Percentiles rank a stretch among this genome's conserved stretches.
Conservation (phyloP, 345 rosid genomes). For the Eucalyptus urophylla region DNA sequence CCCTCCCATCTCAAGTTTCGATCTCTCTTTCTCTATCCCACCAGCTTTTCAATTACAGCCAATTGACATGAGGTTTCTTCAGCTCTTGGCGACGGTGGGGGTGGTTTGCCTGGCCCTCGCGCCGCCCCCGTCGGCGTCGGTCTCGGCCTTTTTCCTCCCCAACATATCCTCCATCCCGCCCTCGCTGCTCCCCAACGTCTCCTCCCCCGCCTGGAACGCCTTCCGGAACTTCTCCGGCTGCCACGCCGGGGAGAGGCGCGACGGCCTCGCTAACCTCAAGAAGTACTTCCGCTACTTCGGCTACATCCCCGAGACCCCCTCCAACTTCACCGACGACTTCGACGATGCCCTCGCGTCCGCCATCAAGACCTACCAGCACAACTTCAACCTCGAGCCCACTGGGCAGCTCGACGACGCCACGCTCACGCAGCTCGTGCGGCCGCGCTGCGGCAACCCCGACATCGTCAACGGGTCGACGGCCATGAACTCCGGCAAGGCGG, state of each 20-base stretch:
- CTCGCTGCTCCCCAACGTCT: conserved; percentile 3
- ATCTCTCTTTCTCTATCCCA: background rate
- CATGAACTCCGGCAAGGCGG: conserved; percentile 56
- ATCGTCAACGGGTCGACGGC: conserved; percentile 67
- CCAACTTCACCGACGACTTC: conserved; percentile 59
- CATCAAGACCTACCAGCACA: conserved; percentile 53
- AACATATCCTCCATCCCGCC: conserved; percentile 30
- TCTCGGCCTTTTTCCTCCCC: conserved; percentile 17
- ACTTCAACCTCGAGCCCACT: conserved; percentile 60
- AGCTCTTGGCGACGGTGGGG: background rate
- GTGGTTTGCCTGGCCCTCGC: background rate
- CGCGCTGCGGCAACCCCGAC: conserved; percentile 89
- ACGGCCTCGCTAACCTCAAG: conserved; percentile 62
- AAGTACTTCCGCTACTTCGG: conserved; percentile 70
- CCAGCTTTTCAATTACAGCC: background rate
- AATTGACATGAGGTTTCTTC: background rate
- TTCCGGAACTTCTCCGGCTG: conserved; percentile 55
- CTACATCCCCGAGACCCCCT: conserved; percentile 25
- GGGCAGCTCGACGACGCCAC: conserved; percentile 67
- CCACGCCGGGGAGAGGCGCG: conserved; percentile 36
- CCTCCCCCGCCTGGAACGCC: conserved; percentile 42
- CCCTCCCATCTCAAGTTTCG: background rate
- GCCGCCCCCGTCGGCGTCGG: background rate
- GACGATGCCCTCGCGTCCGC: conserved; percentile 53
- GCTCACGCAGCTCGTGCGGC: conserved; percentile 40